A percentile compares a stretch with the other conserved stretches of the same genome.
Conservation (phyloP, 352 stramenopile species). For the Pseudoperonospora humuli region DNA sequence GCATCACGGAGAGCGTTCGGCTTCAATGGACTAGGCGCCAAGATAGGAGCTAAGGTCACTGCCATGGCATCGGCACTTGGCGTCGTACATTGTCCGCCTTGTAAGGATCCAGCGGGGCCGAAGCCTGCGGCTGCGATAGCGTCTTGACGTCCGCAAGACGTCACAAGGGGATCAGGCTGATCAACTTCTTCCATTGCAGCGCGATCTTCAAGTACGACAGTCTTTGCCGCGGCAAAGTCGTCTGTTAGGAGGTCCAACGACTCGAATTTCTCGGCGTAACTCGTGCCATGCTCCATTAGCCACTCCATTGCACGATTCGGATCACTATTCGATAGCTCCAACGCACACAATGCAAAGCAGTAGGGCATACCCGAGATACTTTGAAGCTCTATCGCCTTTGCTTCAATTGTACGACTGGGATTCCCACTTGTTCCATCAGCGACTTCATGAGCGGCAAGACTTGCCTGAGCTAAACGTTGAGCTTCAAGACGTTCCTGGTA, state of each 20-base stretch:
- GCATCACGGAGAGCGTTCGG: conserved; percentile 14
- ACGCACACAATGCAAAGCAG: conserved; percentile 44
- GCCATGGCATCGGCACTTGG: conserved; percentile 70
- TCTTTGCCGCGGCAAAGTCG: conserved; percentile 37
- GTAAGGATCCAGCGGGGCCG: conserved; percentile 10
- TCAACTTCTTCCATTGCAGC: conserved; percentile 76
- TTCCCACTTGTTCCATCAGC: conserved; percentile 13
- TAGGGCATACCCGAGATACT: conserved; percentile 73
- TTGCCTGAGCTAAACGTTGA: conserved; percentile 41
- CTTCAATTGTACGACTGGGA: conserved; percentile 32
- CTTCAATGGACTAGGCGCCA: conserved; percentile 39
- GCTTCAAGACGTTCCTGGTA: conserved; percentile 71
- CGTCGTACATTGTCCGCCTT: conserved; percentile 6
- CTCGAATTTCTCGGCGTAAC: conserved; percentile 50
- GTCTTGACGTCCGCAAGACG: conserved; percentile 8
- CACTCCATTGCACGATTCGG: conserved; percentile 84
- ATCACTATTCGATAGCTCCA: conserved; percentile 75
- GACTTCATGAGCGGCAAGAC: conserved; percentile 23
- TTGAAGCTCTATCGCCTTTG: conserved; percentile 62
- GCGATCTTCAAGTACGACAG: conserved; percentile 41
- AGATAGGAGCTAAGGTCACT: conserved; percentile 66
- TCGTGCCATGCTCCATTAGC: conserved; percentile 75
- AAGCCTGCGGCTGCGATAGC: conserved; percentile 14
- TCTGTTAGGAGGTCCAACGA: conserved; percentile 39
- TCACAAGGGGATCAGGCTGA: conserved; percentile 58